Percentiles rank a stretch among this genome's conserved stretches.
phyloP scores from a whole-genome alignment of 2,329 filamentous ascomycete genomes.

The Leptographium flavum region DNA sequence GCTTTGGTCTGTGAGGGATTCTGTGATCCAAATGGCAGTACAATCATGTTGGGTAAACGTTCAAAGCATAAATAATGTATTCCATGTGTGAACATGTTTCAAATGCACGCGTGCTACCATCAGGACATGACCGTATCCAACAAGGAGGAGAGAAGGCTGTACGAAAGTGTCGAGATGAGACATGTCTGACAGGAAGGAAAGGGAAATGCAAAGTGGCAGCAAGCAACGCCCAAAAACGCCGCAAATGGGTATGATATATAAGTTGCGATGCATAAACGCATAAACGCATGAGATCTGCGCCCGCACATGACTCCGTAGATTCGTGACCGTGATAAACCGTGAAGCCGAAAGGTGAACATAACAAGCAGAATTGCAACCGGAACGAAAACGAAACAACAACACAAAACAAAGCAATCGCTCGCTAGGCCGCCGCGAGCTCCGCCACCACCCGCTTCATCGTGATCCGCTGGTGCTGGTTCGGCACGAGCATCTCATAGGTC shows the following conservation, averaged over 20 bases:
- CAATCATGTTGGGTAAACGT: no score
- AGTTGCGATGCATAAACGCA: not conserved
- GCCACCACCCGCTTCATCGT: constrained; percentile 36
- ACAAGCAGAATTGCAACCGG: not conserved
- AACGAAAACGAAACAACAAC: not conserved
- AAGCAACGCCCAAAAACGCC: not conserved
- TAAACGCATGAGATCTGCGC: not conserved
- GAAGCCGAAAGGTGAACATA: no score
- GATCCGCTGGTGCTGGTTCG: constrained; percentile 35
- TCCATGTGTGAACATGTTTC: no score
- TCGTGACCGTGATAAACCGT: no score
- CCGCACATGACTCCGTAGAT: not conserved
- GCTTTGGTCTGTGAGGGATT: no score
- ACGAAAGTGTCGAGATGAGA: not conserved
- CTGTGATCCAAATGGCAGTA: no score
- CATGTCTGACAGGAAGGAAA: not conserved
- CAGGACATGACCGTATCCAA: not conserved
- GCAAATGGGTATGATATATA: not conserved
- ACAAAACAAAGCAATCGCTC: not conserved
- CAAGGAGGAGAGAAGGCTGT: not conserved
- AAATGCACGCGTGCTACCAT: no score
- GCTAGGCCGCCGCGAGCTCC: constrained; percentile 23
- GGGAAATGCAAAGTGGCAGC: not conserved
- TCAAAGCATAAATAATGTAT: no score
- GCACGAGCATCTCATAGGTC: constrained; percentile 38